Evolutionary conservation across 2,329 filamentous ascomycete species (phyloP).

Genomic region (Sporothrix brunneoviolacea): DNA sequence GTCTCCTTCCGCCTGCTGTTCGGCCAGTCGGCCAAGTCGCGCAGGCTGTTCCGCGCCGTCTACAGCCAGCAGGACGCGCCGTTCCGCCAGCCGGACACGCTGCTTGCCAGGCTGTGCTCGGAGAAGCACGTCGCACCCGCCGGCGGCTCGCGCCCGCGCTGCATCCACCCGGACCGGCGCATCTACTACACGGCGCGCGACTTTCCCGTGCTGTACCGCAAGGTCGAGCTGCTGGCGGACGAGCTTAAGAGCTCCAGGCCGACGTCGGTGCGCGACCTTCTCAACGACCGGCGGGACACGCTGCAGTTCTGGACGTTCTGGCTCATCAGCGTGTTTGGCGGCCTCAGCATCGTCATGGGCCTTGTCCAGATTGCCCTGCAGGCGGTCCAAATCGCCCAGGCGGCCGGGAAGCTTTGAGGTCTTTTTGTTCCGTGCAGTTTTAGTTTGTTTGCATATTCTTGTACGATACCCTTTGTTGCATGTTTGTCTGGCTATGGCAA

Average conservation of each 20-base stretch:
- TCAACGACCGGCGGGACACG: not conserved
- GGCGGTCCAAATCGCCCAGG: not conserved
- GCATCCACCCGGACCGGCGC: not conserved
- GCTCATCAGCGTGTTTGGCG: not conserved
- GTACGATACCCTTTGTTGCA: too few species aligned
- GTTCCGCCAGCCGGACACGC: not conserved
- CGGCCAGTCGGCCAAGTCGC: slow-evolving; percentile 1
- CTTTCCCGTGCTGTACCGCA: not conserved
- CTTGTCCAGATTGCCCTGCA: not conserved
- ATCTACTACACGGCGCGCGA: not conserved
- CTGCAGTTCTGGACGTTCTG: slow-evolving; percentile 2
- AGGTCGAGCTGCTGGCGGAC: not conserved
- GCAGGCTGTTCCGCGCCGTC: not conserved
- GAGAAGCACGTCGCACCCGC: not conserved
- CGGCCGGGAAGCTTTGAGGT: not conserved
- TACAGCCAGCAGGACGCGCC: not conserved
- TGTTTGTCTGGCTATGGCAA: too few species aligned
- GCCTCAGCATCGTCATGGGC: not conserved
- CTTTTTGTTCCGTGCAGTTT: too few species aligned
- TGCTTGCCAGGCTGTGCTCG: not conserved
- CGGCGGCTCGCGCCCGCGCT: not conserved
- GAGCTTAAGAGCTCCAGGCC: not conserved
- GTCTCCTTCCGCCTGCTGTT: not conserved
- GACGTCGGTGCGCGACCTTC: not conserved
- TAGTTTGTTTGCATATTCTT: too few species aligned